Evolutionary conservation across 805 yeast genomes (phyloP).

Genomic region (Candida tallmaniae): DNA sequence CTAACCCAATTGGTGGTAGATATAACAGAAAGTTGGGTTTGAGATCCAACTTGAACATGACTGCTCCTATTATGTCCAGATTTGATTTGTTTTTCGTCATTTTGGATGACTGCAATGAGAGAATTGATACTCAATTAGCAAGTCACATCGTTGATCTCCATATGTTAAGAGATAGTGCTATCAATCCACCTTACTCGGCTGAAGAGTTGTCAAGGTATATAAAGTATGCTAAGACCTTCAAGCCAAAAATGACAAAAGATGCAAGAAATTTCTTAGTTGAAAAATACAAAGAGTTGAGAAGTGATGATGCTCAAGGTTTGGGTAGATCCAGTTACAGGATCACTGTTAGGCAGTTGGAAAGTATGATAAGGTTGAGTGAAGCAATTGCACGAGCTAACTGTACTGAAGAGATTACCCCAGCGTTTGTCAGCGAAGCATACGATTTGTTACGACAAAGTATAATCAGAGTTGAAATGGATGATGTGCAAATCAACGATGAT

Average conservation of each 20-base stretch:
- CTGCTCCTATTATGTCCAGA: slow-evolving; percentile 98
- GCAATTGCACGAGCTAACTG: slow-evolving; percentile 98
- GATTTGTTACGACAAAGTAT: slow-evolving; percentile 86
- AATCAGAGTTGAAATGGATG: slow-evolving; percentile 91
- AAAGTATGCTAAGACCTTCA: slow-evolving; percentile 87
- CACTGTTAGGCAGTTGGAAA: slow-evolving; percentile 94
- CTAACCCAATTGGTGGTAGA: slow-evolving; percentile 96
- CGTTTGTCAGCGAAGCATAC: slow-evolving; percentile 90
- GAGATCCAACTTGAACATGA: slow-evolving; percentile 85
- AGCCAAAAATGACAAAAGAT: slow-evolving; percentile 78
- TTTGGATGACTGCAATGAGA: slow-evolving; percentile 90
- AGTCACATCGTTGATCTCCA: slow-evolving; percentile 90
- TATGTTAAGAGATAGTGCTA: slow-evolving; percentile 86
- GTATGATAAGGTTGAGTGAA: slow-evolving; percentile 87
- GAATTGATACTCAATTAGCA: slow-evolving; percentile 85
- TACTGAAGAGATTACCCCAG: slow-evolving; percentile 77
- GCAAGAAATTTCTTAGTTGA: slow-evolving; percentile 75
- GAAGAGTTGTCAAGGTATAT: slow-evolving; percentile 86
- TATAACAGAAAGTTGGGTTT: slow-evolving; percentile 84
- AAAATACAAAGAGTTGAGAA: slow-evolving; percentile 79
- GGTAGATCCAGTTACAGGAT: slow-evolving; percentile 86
- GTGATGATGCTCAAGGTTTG: slow-evolving; percentile 86
- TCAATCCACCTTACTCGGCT: slow-evolving; percentile 82
- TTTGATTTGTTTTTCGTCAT: slow-evolving; percentile 94
- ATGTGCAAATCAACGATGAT: slow-evolving; percentile 79